A percentile compares a stretch with the other conserved stretches of the same genome.
Conservation (phyloP, 441 rosid species). For the Francoa sonchifolia region DNA sequence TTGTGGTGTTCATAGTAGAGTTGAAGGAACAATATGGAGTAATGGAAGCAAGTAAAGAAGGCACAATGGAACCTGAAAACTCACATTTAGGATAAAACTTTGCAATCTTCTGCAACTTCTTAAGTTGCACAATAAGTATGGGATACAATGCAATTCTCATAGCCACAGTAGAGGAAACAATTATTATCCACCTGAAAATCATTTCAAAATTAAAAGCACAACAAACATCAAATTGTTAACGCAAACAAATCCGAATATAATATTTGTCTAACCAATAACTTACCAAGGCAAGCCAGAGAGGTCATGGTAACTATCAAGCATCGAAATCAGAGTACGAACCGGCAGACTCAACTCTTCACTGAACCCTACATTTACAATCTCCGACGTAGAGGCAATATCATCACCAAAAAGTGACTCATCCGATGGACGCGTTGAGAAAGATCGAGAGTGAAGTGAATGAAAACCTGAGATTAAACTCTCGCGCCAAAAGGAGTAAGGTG, state of each 20-base stretch:
- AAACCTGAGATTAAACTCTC: neutral
- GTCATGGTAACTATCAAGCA: slow-evolving; percentile 66
- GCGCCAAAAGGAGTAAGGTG: neutral
- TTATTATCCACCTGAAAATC: slow-evolving; percentile 68
- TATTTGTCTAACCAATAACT: neutral
- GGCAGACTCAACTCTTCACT: slow-evolving; percentile 26
- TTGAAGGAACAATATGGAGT: too few species aligned
- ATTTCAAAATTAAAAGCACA: slow-evolving; percentile 12
- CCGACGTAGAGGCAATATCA: neutral
- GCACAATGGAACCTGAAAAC: slow-evolving; percentile 6
- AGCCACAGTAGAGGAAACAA: slow-evolving; percentile 60
- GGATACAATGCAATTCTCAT: slow-evolving; percentile 61
- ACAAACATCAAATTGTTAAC: neutral
- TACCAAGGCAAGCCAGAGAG: slow-evolving; percentile 80
- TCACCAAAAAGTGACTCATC: neutral
- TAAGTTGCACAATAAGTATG: slow-evolving; percentile 46
- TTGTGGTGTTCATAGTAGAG: too few species aligned
- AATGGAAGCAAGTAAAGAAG: neutral
- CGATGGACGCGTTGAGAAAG: neutral
- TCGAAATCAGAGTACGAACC: slow-evolving; percentile 32
- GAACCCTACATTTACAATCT: neutral
- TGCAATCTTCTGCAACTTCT: slow-evolving; percentile 37
- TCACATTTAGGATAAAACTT: slow-evolving; percentile 59
- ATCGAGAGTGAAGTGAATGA: neutral
- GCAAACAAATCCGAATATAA: neutral